phyloP scores from a whole-genome alignment of 352 stramenopile genomes.

The Pythium biforme region DNA sequence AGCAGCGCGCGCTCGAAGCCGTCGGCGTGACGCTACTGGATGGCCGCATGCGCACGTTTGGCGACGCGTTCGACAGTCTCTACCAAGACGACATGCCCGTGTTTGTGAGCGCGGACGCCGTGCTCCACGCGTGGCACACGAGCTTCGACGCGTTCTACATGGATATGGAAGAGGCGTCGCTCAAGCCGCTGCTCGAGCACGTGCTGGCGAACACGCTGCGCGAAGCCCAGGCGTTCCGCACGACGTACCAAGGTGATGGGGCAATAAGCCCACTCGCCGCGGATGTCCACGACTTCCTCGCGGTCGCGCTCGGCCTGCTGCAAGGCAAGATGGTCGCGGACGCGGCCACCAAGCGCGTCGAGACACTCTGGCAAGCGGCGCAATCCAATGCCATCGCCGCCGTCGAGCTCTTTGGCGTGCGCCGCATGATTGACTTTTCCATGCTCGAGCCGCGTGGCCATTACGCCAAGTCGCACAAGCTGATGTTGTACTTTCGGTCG shows the following conservation, averaged over 20 bases:
- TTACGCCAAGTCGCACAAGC: constrained; percentile 20
- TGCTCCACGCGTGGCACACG: constrained; percentile 32
- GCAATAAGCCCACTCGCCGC: not conserved
- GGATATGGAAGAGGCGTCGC: constrained; percentile 15
- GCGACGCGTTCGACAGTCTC: constrained; percentile 24
- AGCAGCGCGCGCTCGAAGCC: not conserved
- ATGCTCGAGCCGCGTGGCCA: constrained; percentile 28
- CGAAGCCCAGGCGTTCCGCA: not conserved
- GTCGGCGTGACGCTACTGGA: not conserved
- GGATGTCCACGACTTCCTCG: not conserved
- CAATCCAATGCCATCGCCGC: not conserved
- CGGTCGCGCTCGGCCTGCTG: not conserved
- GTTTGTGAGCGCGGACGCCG: constrained; percentile 29
- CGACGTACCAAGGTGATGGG: not conserved
- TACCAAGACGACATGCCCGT: constrained; percentile 32
- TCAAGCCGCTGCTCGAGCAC: constrained; percentile 8
- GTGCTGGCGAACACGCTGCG: not conserved
- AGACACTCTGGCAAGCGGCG: not conserved
- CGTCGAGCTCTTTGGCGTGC: constrained; percentile 8
- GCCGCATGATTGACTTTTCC: constrained; percentile 24
- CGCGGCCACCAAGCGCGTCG: not conserved
- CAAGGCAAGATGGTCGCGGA: not conserved
- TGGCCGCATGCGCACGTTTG: constrained; percentile 9
- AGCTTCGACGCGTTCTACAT: constrained; percentile 29
- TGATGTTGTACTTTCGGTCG: constrained; percentile 20